Evolutionary conservation across 768 basidiomycete species (phyloP).

Genomic region (Russula dissimulans): DNA sequence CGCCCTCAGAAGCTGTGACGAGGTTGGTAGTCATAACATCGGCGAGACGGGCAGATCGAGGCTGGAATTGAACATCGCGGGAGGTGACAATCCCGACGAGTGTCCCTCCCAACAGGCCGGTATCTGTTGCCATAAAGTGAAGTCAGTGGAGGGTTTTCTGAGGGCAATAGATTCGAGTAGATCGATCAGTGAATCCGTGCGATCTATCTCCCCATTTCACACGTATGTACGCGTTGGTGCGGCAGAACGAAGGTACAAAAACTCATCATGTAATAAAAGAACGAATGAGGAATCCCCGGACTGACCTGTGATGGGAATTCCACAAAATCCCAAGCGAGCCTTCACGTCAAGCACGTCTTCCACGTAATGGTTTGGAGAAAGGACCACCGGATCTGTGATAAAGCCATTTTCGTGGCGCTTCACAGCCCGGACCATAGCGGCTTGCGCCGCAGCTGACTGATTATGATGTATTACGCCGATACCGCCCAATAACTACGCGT

Average conservation of each 20-base stretch:
- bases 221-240: slow-evolving; percentile 57
- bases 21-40: slow-evolving; percentile 86
- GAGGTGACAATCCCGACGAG: slow-evolving; percentile 95
- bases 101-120: slow-evolving; percentile 79
- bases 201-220: slow-evolving; percentile 67
- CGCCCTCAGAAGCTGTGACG: slow-evolving; percentile 79
- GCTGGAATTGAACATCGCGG: slow-evolving; percentile 91
- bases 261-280: slow-evolving; percentile 34
- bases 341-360: slow-evolving; percentile 93
- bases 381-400: slow-evolving; percentile 88
- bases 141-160: slow-evolving; percentile 20
- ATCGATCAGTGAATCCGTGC: slow-evolving; percentile 17
- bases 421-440: slow-evolving; percentile 94
- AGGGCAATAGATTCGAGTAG: not conserved
- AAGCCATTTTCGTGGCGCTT: slow-evolving; percentile 99
- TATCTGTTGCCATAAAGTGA: slow-evolving; percentile 43
- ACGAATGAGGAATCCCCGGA: slow-evolving; percentile 19
- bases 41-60: slow-evolving; percentile 51
- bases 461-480: slow-evolving; percentile 99
- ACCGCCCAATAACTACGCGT: slow-evolving; percentile 72
- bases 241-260: slow-evolving; percentile 85
- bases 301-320: slow-evolving; percentile 95
- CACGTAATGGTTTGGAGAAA: slow-evolving; percentile 68
- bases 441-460: slow-evolving; percentile 74
- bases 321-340: slow-evolving; percentile 84